Conservation (phyloP, 2,329 filamentous ascomycete genomes). For the Hymenoscyphus scutula region DNA sequence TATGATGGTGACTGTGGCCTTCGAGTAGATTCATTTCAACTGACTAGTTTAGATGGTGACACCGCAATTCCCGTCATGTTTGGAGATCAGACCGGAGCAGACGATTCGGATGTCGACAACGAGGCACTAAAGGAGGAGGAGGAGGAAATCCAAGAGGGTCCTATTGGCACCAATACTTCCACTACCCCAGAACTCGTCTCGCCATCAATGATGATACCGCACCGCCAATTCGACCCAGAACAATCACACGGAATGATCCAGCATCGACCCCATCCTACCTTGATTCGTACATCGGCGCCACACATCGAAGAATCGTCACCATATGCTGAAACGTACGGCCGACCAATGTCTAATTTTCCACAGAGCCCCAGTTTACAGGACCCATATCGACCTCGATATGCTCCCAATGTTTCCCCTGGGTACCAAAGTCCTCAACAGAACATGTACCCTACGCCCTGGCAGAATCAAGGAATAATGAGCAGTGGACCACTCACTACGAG, state of each 20-base stretch:
- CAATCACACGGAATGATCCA: slow-evolving; percentile 17
- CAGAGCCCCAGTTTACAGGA: slow-evolving; percentile 24
- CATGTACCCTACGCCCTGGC: slow-evolving; percentile 18
- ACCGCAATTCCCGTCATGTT: slow-evolving; percentile 25
- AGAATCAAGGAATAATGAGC: slow-evolving; percentile 18
- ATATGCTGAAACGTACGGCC: slow-evolving; percentile 3
- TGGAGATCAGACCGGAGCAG: slow-evolving; percentile 20
- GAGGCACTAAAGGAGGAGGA: slow-evolving; percentile 27
- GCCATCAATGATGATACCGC: slow-evolving; percentile 20
- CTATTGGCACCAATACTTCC: slow-evolving; percentile 13
- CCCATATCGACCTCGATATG: slow-evolving; percentile 14
- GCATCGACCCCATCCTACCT: slow-evolving; percentile 15
- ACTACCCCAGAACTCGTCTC: slow-evolving; percentile 27
- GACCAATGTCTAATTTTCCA: slow-evolving; percentile 14
- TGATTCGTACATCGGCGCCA: slow-evolving; percentile 12
- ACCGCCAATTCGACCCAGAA: slow-evolving; percentile 19
- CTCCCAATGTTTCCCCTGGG: slow-evolving; percentile 13
- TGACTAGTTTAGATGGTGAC: slow-evolving; percentile 18
- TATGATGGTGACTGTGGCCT: slow-evolving; percentile 35
- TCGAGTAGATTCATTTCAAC: background rate
- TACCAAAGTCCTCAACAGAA: slow-evolving; percentile 21
- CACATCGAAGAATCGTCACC: slow-evolving; percentile 19
- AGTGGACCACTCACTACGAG: slow-evolving; percentile 15
- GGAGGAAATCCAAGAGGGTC: slow-evolving; percentile 19
- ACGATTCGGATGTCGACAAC: slow-evolving; percentile 26